Percentiles rank a stretch among this genome's conserved stretches.
Conservation (phyloP, 2,329 filamentous ascomycete genomes). For the Metarhizium guizhouense region DNA sequence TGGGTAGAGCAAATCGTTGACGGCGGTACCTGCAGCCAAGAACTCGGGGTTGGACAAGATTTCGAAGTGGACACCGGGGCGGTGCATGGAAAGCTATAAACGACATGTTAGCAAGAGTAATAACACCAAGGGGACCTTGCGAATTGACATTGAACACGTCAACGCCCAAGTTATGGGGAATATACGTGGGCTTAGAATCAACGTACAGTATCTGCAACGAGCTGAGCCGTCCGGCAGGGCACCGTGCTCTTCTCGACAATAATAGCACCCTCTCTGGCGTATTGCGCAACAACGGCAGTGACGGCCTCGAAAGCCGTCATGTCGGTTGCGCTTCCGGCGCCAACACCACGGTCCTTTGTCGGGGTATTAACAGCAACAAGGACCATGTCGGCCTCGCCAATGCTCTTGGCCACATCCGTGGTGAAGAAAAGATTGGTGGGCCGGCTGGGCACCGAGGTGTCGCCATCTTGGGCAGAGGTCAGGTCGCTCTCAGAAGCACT, state of each 20-base stretch:
- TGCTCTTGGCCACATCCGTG: constrained; percentile 51
- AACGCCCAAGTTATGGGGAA: background rate
- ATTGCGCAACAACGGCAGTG: constrained; percentile 55
- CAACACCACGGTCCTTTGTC: constrained; percentile 61
- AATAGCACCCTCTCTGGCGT: constrained; percentile 58
- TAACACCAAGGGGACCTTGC: background rate
- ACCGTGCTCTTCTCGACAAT: constrained; percentile 79
- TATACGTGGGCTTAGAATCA: background rate
- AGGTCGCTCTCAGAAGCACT: constrained; percentile 21
- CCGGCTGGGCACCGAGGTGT: constrained; percentile 32
- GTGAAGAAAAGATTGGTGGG: constrained; percentile 65
- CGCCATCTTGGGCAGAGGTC: constrained; percentile 21
- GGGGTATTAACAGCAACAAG: constrained; percentile 74
- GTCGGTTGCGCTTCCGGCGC: constrained; percentile 63
- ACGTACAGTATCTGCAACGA: constrained; percentile 58
- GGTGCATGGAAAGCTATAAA: constrained; percentile 43
- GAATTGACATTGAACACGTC: background rate
- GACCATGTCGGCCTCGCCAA: constrained; percentile 62
- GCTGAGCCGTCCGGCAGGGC: constrained; percentile 63
- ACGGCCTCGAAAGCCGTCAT: constrained; percentile 65
- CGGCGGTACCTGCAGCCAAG: constrained; percentile 67
- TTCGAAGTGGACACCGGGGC: constrained; percentile 59
- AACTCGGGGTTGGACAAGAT: constrained; percentile 78
- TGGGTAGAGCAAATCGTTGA: constrained; percentile 60
- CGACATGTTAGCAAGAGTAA: background rate